Evolutionary conservation across 352 stramenopile species (phyloP), one percentile per base, ranked within the genome.

Genomic region (Globisporangium carolinianum): DNA sequence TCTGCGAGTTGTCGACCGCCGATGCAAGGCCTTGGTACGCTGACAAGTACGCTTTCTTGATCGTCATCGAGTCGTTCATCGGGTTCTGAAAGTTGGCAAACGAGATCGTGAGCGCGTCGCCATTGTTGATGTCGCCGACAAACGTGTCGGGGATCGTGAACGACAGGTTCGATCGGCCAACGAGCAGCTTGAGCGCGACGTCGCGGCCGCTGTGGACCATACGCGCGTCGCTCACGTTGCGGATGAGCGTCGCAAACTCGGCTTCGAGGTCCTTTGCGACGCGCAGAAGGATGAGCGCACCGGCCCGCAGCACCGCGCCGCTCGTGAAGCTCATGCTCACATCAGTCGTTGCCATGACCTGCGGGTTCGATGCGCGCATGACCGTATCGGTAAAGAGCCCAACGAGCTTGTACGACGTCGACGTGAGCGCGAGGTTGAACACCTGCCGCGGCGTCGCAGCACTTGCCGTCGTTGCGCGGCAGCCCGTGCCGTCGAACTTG

Each of bases 101-200:
- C 12, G 67, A 74, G 49, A 93, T 78, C 35, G 76, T 79, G 12
- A 91, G 57, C 35, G 17, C 56, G 55, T 89, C 80, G n/a, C 83
- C 83, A n/a, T 91, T 90, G 65, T 89, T 73, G 49, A 93, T 88
- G 18, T 60, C 76, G 2, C 71, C 67, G 14, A 58, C 65, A 51
- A 85, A 91, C 1, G 60, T 71, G 39, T 79, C 61, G 0, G 83
- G 83, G 42, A 92, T 83, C n/a, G 67, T 83, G 55, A 92, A 90
- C 18, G 80, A 89, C 43, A 92, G 63, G 52, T 90, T 92, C 4
- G 71, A 81, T 0, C 55, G 53, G 1, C 78, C 76, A 36, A 90
- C 65, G 38, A 60, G 75, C 15, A 90, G 54, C 0, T 76, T 66
- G 53, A 92, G 58, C 12, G 67, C 66, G 15, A 83, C 57, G 1